These are phyloP conservation scores for Kwoniella botswanensis DNA, from an alignment of 768 basidiomycete genomes.

Conservation along the genomic window DNA sequence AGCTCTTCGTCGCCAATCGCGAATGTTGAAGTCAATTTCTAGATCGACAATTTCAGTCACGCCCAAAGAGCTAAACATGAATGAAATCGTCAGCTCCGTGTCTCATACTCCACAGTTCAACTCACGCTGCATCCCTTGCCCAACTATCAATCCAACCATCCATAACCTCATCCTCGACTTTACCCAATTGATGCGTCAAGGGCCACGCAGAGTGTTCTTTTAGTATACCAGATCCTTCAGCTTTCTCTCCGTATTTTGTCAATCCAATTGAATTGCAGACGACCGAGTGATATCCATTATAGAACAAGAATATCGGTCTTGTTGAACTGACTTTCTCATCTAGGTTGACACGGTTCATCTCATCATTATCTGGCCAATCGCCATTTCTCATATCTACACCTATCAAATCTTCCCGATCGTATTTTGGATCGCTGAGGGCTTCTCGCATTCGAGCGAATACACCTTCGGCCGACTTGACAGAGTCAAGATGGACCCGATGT, in stretches of 20 bases:
- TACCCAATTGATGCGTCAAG: neutral
- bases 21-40: constrained; percentile 45
- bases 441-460: neutral
- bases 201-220: neutral
- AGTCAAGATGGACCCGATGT: neutral
- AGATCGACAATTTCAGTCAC: constrained; percentile 50
- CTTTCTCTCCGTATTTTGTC: constrained; percentile 6
- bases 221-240: constrained; percentile 3
- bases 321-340: constrained; percentile 20
- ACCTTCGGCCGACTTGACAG: neutral
- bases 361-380: constrained; percentile 30
- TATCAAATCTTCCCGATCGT: constrained; percentile 8
- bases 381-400: constrained; percentile 24
- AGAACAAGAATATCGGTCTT: constrained; percentile 34
- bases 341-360: constrained; percentile 20
- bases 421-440: constrained; percentile 8
- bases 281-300: constrained; percentile 41
- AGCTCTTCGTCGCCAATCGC: constrained; percentile 30
- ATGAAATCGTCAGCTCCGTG: neutral
- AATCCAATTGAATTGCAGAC: constrained; percentile 34
- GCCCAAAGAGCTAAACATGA: constrained; percentile 26
- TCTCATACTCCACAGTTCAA: neutral
- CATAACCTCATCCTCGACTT: neutral
- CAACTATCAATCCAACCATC: neutral
- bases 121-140: neutral